Conservation (phyloP, 371 early-diverging fungal genomes). For the Basidiobolus meristosporus region DNA sequence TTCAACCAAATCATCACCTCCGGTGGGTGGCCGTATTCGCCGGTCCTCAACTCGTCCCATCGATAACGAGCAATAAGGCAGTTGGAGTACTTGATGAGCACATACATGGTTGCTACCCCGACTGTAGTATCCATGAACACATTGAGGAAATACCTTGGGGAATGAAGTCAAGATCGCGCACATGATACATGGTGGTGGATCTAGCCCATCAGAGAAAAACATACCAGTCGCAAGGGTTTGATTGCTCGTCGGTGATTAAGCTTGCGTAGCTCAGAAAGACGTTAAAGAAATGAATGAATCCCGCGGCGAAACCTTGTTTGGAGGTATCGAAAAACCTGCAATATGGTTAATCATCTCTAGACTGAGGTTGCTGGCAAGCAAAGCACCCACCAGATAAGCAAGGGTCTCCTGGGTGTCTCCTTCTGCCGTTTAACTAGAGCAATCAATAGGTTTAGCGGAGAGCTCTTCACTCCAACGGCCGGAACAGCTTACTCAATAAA, state of each 20-base stretch:
- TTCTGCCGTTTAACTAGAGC: too few relatives aligned
- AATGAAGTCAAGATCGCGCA: too few relatives aligned
- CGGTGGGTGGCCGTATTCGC: constrained; percentile 46
- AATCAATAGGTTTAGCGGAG: too few relatives aligned
- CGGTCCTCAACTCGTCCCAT: constrained; percentile 22
- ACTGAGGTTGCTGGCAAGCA: too few relatives aligned
- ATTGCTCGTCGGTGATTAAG: too few relatives aligned
- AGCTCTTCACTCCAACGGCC: too few relatives aligned
- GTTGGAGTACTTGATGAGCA: constrained; percentile 17
- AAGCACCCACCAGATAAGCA: too few relatives aligned
- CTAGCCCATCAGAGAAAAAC: too few relatives aligned
- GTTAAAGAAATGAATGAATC: too few relatives aligned
- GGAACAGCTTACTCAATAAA: constrained; percentile 25
- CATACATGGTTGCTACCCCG: constrained; percentile 37
- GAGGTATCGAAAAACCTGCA: constrained; percentile 40
- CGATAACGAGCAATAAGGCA: background rate
- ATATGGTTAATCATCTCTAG: too few relatives aligned
- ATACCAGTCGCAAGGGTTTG: constrained; percentile 54
- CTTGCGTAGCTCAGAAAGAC: too few relatives aligned
- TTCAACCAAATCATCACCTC: constrained; percentile 29
- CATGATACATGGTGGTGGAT: background rate
- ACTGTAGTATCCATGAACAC: constrained; percentile 45
- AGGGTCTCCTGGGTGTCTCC: too few relatives aligned
- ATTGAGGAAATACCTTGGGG: constrained; percentile 43
- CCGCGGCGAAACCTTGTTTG: constrained; percentile 38